A percentile compares a stretch with the other conserved stretches of the same genome.
These are phyloP conservation scores for Malus orientalis DNA, from an alignment of 306 rosid species.

Conservation along the genomic window DNA sequence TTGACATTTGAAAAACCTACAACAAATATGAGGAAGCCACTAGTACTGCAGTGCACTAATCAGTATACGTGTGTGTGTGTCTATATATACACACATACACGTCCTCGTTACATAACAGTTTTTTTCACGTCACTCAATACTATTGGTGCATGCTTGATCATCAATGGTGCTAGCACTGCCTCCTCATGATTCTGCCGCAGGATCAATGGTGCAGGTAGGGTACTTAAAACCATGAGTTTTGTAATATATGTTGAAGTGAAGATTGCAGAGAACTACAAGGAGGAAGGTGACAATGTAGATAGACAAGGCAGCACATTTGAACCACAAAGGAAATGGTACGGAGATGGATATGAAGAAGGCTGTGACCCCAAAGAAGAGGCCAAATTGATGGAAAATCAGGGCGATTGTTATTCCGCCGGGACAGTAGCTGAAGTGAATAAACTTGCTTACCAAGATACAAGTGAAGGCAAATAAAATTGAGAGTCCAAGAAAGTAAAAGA, in stretches of 20 bases:
- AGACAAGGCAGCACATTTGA: neutral
- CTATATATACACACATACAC: too few relatives aligned
- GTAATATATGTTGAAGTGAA: neutral
- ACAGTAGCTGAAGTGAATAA: too few relatives aligned
- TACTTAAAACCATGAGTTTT: neutral
- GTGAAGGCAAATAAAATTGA: too few relatives aligned
- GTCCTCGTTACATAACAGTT: too few relatives aligned
- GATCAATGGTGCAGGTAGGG: neutral
- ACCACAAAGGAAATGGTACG: neutral
- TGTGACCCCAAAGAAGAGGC: neutral
- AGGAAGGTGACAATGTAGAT: neutral
- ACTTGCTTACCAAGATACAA: too few relatives aligned
- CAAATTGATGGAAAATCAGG: too few relatives aligned
- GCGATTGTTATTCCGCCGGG: too few relatives aligned
- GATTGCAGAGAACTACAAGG: neutral
- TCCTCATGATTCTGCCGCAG: neutral
- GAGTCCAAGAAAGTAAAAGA: too few relatives aligned
- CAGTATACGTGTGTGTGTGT: too few relatives aligned
- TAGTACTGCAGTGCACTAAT: too few relatives aligned
- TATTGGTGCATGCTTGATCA: neutral
- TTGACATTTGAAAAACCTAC: too few relatives aligned
- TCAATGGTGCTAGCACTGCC: neutral
- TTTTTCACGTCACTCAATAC: neutral
- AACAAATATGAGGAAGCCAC: too few relatives aligned
- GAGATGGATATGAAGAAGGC: conserved; percentile 3